Conservation (phyloP, 345 rosid species). For the Leavenworthia alabamica region DNA sequence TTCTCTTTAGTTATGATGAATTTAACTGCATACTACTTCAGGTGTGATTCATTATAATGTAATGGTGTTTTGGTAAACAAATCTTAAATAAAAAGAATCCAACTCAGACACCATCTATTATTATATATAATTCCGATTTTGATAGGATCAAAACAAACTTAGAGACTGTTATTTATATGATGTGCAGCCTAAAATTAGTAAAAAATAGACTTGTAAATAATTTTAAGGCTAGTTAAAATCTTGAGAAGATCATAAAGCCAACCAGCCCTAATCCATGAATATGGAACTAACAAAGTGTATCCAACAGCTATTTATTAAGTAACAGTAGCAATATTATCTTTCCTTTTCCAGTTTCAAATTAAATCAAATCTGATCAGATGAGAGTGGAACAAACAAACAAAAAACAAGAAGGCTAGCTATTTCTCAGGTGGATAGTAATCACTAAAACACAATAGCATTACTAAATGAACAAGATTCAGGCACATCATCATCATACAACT, state of each 20-base stretch:
- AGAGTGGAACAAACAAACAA: conserved; percentile 1
- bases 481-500: background rate
- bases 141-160: background rate
- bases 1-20: background rate
- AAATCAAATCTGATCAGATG: conserved; percentile 5
- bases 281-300: background rate
- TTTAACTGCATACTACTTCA: background rate
- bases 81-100: background rate
- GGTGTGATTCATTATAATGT: background rate
- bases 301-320: background rate
- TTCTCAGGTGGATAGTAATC: background rate
- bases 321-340: conserved; percentile 3
- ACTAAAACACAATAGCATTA: background rate
- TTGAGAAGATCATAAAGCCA: background rate
- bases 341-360: background rate
- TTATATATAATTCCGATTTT: background rate
- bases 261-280: background rate
- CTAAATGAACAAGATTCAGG: background rate
- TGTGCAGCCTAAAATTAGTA: background rate
- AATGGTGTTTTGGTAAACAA: background rate
- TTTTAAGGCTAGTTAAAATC: background rate
- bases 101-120: background rate
- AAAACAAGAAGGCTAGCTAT: background rate
- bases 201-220: background rate
- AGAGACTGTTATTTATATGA: background rate